These are phyloP conservation scores for Lactarius pseudohatsudake DNA, from an alignment of 768 basidiomycete species.

Conservation along the genomic window DNA sequence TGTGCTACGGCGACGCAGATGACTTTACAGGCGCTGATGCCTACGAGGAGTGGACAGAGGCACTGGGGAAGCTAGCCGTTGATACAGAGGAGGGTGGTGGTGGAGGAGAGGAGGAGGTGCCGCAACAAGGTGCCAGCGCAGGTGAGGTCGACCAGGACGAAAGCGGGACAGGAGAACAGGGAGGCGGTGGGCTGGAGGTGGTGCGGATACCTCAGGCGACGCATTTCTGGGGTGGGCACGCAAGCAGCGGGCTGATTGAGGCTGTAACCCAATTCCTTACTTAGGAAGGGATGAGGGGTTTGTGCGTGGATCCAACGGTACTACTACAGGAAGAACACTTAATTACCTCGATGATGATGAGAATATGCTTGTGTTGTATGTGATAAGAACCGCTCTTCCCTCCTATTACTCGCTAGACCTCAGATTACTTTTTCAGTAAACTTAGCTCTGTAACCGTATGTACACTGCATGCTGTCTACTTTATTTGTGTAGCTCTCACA, in stretches of 20 bases:
- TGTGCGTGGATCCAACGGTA: background rate
- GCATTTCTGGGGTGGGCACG: slow-evolving; percentile 30
- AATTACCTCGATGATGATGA: background rate
- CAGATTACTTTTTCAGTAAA: background rate
- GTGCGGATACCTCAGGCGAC: slow-evolving; percentile 26
- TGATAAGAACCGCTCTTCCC: background rate
- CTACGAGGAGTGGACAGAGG: slow-evolving; percentile 56
- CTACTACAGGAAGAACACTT: background rate
- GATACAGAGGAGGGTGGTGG: background rate
- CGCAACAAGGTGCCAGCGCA: background rate
- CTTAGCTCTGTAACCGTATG: background rate
- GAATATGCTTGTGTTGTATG: background rate
- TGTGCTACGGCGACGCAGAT: slow-evolving; percentile 68
- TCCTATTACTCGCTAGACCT: background rate
- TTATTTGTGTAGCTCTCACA: background rate
- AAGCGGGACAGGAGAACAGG: background rate
- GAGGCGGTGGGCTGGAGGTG: slow-evolving; percentile 18
- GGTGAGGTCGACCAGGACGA: slow-evolving; percentile 10
- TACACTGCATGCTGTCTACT: background rate
- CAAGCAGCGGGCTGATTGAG: slow-evolving; percentile 23
- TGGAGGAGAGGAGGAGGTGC: background rate
- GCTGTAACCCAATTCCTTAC: slow-evolving; percentile 22
- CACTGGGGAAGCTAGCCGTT: slow-evolving; percentile 34
- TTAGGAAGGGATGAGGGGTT: background rate
- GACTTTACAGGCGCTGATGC: slow-evolving; percentile 61